These are phyloP conservation scores for Talaromyces sp. DNA, from an alignment of 2,329 filamentous ascomycete genomes.

Conservation along the genomic window DNA sequence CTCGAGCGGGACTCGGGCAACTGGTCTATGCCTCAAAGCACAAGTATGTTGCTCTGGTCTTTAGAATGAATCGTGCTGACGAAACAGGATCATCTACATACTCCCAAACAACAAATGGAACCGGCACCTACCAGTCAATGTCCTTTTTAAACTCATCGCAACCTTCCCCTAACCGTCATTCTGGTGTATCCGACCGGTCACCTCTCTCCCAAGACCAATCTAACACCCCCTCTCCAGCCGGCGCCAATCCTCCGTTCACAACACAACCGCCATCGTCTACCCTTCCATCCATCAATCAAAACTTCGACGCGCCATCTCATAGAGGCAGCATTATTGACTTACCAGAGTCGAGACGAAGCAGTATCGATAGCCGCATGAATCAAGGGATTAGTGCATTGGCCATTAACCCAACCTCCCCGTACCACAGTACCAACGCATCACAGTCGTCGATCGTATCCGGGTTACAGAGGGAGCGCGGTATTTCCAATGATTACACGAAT, in stretches of 20 bases:
- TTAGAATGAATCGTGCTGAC: conserved; percentile 22
- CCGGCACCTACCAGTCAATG: conserved; percentile 40
- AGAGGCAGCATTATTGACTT: conserved; percentile 38
- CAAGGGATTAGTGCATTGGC: conserved; percentile 45
- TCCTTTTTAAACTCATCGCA: conserved; percentile 42
- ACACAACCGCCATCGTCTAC: conserved; percentile 37
- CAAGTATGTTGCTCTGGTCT: conserved; percentile 39
- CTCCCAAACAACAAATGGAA: conserved; percentile 43
- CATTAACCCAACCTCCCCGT: conserved; percentile 44
- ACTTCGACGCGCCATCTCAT: conserved; percentile 48
- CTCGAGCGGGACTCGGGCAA: conserved; percentile 54
- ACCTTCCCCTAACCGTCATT: conserved; percentile 41
- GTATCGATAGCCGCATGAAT: conserved; percentile 47
- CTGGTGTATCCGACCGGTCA: conserved; percentile 34
- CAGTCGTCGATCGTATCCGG: conserved; percentile 43
- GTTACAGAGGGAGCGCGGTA: conserved; percentile 40
- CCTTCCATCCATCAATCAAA: conserved; percentile 57
- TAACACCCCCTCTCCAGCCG: conserved; percentile 34
- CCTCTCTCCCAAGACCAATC: conserved; percentile 40
- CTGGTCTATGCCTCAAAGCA: conserved; percentile 56
- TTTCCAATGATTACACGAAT: conserved; percentile 34
- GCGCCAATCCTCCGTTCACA: conserved; percentile 33
- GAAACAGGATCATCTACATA: conserved; percentile 44
- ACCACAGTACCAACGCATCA: conserved; percentile 44
- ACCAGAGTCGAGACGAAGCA: conserved; percentile 45